Base-by-base conservation (phyloP, 768 basidiomycete species). In the Coprinopsis sp. region DNA sequence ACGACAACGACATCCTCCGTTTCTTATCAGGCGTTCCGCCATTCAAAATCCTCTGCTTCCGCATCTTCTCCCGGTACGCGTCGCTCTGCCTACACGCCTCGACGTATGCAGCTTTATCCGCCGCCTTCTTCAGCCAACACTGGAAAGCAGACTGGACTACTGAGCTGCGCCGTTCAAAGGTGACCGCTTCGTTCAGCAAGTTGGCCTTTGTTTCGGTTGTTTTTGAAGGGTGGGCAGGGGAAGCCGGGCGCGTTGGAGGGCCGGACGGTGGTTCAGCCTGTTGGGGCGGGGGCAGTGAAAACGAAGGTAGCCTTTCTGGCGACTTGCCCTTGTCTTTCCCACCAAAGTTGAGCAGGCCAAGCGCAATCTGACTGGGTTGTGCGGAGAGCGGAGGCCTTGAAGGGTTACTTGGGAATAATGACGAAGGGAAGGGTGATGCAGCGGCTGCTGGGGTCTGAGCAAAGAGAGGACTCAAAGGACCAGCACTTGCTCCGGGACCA, bases 81-180 rank as follows among this genome's bases (percentile, higher is more conserved):
- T 84, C 76, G 46, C 82, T 79, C 36, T 77, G 76, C 46, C 63
- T 64, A 49, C 77, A 76, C 1, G 86, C 86, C 40, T 84, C 81
- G 4, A 72, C 56, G 74, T 79, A 87, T n/a, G 70, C 76, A 29
- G 64, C 70, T 43, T 69, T 67, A 27, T 76, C 74, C 1, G 62
- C 62, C 7, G 71, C 52, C 37, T 68, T 68, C 51, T 72, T 61
- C 53, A 69, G 57, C 82, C 82, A 84, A 29, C 50, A 58, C 34
- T 55, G 54, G 49, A 79, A 77, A 28, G 55, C 64, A 28, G 61
- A 54, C 51, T 67, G 73, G 28, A 82, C 69, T 23, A 71, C 44
- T 19, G 56, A 49, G 22, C 71, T 62, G 44, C 63, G 67, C 37
- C 64, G 67, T 18, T 59, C 61, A 56, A 82, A 81, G 3, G 57